Evolutionary conservation across 768 basidiomycete species (phyloP), one percentile per base, ranked within the genome.

Genomic region (Mycena chlorophos): DNA sequence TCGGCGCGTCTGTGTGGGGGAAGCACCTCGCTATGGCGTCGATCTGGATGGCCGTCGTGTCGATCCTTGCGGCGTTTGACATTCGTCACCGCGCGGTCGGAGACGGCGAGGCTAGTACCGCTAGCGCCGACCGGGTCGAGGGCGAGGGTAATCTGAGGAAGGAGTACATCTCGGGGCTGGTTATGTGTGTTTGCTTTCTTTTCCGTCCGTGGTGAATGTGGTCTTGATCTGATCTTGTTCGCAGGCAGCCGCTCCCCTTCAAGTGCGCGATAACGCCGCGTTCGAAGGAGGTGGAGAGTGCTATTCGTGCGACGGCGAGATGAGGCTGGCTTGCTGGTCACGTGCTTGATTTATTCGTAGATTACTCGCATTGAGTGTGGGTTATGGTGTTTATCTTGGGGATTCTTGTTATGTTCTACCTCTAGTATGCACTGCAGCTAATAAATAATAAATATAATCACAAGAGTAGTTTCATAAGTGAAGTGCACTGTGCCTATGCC

Each of bases 1-100:
- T 20, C 51, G 64, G 6, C 50, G 67, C 48, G 31, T 47, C 23
- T 60, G 58, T 31, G 8, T 50, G 20, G 63, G 62, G 2, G n/a
- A 46, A 49, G 28, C 52, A 63, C 34, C 40, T 63, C n/a, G 58
- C 55, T 6, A 19, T 54, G 19, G 49, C 48, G 10, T 52, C 56
- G 8, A 26, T 64, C 1, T 64, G 56, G 54, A 53, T 58, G 19
- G 28, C 57, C 8, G 39, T 58, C 17, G 54, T 54, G 14, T 64
- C 56, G 4, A n/a, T 64, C 6, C 20, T 61, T 10, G 39, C 60
- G n/a, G 50, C 42, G n/a, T 61, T 55, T 29, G 40, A 54, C 5
- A 58, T 64, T 13, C 43, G 40, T 17, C 51, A 38, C 30, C 54
- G 49, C 26, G 51, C 51, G 2, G 60, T 58, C n/a, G 54, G 55